Base-by-base conservation (phyloP, 2,329 filamentous ascomycete species). In the Colletotrichum cuscutae region DNA sequence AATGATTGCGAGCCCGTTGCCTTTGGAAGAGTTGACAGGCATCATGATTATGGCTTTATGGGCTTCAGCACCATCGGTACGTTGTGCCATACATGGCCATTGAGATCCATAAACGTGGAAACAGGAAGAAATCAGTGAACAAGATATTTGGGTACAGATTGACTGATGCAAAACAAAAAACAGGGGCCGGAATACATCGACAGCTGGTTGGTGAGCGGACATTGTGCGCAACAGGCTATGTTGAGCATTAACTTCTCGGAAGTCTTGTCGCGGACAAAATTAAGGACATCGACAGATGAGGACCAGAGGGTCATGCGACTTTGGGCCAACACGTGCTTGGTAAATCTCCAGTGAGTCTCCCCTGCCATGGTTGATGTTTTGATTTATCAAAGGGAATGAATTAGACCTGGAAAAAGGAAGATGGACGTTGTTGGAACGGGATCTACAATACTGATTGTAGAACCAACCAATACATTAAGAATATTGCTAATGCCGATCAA, bases 181-280 rank as follows among this genome's bases (percentile, higher is more conserved):
- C 56, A 73, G 71, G 68, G 67, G 9, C 74, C 77, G 1, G 83
- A 85, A 58, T 85, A 85, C 57, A 79, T 85, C 26, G 83, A 85
- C 58, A 85, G 83, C 61, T 85, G 83, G 83, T 75, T 85, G 12
- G 73, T 85, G 54, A 84, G 81, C 2, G 83, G 83, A 0, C 83
- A 84, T 59, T 85, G 83, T 52, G 82, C 80, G 0, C 81, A 85
- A 65, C 83, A 85, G 67, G 82, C 82, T 1, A 85, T 85, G 82
- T 74, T 85, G 11, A 83, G 82, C 62, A 84, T 84, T 52, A 82
- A 80, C 58, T 85, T 85, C 59, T 84, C 83, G 1, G 81, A 81
- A 54, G 82, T 84, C 26, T 77, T 83, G n/a, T 77, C 76, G 46
- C 80, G 81, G 26, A 80, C 83, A 11, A 81, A 79, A 52, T 74